These are phyloP conservation scores for Sporothrix euskadiensis DNA, from an alignment of 2,329 filamentous ascomycete species.

Conservation along the genomic window DNA sequence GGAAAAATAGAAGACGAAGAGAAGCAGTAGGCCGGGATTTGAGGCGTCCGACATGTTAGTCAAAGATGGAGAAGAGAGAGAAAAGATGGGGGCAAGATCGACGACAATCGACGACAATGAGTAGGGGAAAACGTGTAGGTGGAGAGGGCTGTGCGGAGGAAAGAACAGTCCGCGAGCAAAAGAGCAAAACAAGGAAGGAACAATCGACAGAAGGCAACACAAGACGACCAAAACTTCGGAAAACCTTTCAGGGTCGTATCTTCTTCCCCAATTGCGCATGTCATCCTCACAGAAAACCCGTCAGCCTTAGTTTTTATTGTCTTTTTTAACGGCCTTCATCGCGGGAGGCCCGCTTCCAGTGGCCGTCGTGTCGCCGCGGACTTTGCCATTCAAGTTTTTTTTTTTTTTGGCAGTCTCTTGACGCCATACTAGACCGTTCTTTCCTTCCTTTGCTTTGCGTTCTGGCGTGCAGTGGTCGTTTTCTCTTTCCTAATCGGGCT, in stretches of 20 bases:
- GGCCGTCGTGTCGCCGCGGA: neutral
- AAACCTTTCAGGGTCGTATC: neutral
- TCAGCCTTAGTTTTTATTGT: neutral
- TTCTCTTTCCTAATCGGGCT: constrained; percentile 17
- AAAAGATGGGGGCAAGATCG: neutral
- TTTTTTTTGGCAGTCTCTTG: neutral
- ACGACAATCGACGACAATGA: neutral
- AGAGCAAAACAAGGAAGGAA: neutral
- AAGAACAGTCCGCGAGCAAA: neutral
- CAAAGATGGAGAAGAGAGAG: neutral
- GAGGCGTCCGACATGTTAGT: neutral
- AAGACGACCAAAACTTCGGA: neutral
- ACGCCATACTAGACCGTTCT: neutral
- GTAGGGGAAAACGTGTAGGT: neutral
- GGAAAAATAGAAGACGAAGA: neutral
- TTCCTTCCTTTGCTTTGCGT: neutral
- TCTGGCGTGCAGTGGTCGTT: neutral
- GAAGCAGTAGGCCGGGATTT: neutral
- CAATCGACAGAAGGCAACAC: neutral
- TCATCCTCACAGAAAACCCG: neutral
- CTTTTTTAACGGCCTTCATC: neutral
- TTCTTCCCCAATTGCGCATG: constrained; percentile 23
- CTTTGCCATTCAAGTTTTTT: neutral
- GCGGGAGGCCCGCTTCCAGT: neutral
- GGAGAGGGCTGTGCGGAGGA: neutral